Percentiles rank a stretch among this genome's conserved stretches.
These are phyloP conservation scores for Clarireedia paspali DNA, from an alignment of 2,329 filamentous ascomycete genomes.

Conservation along the genomic window DNA sequence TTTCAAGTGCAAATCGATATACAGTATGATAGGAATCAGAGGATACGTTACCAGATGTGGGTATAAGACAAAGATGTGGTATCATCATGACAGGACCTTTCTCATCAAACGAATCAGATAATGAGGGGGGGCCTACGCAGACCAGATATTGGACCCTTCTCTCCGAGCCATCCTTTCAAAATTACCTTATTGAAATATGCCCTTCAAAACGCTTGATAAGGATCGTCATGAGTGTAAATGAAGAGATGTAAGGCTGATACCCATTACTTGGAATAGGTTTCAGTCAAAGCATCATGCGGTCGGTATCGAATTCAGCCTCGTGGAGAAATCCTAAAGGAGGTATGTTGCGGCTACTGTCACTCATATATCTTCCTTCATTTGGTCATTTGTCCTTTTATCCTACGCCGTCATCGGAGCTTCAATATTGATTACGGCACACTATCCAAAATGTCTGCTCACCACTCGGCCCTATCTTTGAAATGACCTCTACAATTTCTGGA, in stretches of 20 bases:
- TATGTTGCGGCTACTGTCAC: background rate
- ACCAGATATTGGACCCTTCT: background rate
- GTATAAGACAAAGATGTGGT: background rate
- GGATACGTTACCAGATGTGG: background rate
- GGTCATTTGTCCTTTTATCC: background rate
- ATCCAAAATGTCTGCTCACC: background rate
- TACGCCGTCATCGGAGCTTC: background rate
- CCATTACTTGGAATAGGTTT: background rate
- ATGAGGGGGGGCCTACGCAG: background rate
- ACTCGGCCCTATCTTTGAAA: constrained; percentile 1
- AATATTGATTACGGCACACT: background rate
- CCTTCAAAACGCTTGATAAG: background rate
- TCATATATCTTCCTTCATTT: background rate
- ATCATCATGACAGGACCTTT: background rate
- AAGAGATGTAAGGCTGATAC: constrained; percentile 1
- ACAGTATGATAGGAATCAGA: background rate
- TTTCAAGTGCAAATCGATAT: background rate
- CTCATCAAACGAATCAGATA: background rate
- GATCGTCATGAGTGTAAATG: background rate
- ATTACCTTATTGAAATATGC: background rate
- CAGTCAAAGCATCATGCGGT: background rate
- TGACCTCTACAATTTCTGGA: constrained; percentile 1
- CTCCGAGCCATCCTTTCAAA: background rate
- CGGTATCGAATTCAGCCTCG: constrained; percentile 3
- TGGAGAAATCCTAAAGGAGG: background rate